These are phyloP conservation scores for Protomyces inouyei DNA, from an alignment of 1,139 yeast genomes.

Conservation along the genomic window DNA sequence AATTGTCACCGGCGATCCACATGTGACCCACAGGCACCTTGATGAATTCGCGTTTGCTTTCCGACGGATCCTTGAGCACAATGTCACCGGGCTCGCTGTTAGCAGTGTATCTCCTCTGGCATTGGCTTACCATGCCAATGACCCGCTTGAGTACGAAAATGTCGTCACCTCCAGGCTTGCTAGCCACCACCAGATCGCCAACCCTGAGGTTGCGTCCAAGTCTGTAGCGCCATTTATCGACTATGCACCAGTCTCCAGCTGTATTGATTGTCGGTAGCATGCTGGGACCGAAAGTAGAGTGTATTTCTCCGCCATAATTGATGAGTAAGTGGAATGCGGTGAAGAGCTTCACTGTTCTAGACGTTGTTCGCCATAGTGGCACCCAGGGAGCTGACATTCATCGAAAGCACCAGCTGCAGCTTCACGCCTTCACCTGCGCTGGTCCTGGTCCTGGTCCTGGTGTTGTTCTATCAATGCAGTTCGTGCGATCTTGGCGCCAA, in stretches of 20 bases:
- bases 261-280: constrained; percentile 88
- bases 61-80: constrained; percentile 26
- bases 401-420: not conserved
- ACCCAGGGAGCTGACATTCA: not conserved
- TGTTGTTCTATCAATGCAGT: no score
- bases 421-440: no score
- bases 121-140: constrained; percentile 93
- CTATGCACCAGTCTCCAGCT: constrained; percentile 73
- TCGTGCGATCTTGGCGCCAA: no score
- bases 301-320: constrained; percentile 14
- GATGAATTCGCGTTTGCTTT: constrained; percentile 43
- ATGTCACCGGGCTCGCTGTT: constrained; percentile 11
- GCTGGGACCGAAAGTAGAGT: constrained; percentile 59
- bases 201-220: constrained; percentile 58
- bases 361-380: not conserved
- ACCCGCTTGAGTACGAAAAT: constrained; percentile 87
- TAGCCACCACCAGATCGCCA: constrained; percentile 86
- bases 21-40: constrained; percentile 84
- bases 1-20: constrained; percentile 95
- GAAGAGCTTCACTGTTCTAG: constrained; percentile 15
- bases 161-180: constrained; percentile 83
- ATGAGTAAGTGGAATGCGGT: constrained; percentile 7
- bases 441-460: no score
- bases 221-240: constrained; percentile 53
- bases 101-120: constrained; percentile 41